Evolutionary conservation across 768 basidiomycete species (phyloP).

Genomic region (Tulasnella sp.): DNA sequence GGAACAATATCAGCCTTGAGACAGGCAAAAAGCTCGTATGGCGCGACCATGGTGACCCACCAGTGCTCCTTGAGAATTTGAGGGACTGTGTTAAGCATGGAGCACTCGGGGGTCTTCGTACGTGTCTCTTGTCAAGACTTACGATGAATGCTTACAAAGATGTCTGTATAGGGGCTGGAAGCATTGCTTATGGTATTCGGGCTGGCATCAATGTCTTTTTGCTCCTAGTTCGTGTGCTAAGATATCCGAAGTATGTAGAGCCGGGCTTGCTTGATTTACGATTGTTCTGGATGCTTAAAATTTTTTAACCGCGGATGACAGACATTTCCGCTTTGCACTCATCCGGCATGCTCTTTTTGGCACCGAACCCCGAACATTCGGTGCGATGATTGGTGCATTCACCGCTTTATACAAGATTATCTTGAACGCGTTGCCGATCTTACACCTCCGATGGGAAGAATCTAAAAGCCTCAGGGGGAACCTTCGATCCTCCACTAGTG

Average conservation of each 20-base stretch:
- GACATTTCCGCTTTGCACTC: slow-evolving; percentile 50
- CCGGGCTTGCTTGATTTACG: not conserved
- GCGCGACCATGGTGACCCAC: slow-evolving; percentile 68
- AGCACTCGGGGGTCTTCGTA: slow-evolving; percentile 55
- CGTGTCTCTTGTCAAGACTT: slow-evolving; percentile 26
- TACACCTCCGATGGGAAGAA: slow-evolving; percentile 31
- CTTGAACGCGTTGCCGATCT: slow-evolving; percentile 63
- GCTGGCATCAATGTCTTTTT: slow-evolving; percentile 75
- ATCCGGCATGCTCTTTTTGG: slow-evolving; percentile 80
- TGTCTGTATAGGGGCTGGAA: slow-evolving; percentile 51
- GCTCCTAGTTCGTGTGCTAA: slow-evolving; percentile 59
- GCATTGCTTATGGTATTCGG: slow-evolving; percentile 70
- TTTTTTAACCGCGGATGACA: slow-evolving; percentile 24
- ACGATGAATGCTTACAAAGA: not conserved
- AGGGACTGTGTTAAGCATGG: slow-evolving; percentile 64
- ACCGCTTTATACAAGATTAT: slow-evolving; percentile 68
- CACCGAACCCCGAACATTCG: slow-evolving; percentile 69
- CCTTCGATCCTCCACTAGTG: not conserved
- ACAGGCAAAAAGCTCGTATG: slow-evolving; percentile 66
- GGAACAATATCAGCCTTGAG: slow-evolving; percentile 33
- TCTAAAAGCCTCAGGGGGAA: slow-evolving; percentile 26
- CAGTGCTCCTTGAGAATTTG: slow-evolving; percentile 50
- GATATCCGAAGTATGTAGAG: slow-evolving; percentile 47
- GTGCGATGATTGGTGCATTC: slow-evolving; percentile 48
- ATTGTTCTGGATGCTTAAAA: not conserved